Evolutionary conservation across 306 rosid species (phyloP), one percentile per base, ranked within the genome.

Genomic region (Citrullus colocynthis): DNA sequence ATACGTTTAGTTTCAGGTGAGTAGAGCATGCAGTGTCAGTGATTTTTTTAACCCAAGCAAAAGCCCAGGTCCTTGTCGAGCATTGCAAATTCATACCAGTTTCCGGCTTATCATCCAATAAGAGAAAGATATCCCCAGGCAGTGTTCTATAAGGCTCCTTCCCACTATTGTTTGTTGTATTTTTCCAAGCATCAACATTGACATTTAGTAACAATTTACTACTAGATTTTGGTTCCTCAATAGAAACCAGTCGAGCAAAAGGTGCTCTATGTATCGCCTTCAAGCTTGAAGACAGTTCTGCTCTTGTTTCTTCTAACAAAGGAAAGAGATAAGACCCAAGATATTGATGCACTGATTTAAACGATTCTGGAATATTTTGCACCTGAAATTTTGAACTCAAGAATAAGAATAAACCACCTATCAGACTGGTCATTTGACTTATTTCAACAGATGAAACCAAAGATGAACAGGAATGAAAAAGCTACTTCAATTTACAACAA

Each of bases 291-390:
- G 82, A 80, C 55, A 91, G 17, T 9, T 86, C 75, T 6, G 89
- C 85, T 73, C 93, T 70, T 36, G 87, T 86, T 80, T 89, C 96
- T 36, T 91, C 91, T 85, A 86, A 71, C 32, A 91, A 79, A 1
- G 93, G 91, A 80, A 86, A 84, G 76, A 76, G 52, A 78, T 79
- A 86, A 5, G 93, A 89, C 3, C 54, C 82, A 65, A 86, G 82
- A 76, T 89, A 89, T 14, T 86, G 83, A 3, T 55, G 36, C 48
- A 80, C 75, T 0, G 89, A 85, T 12, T n/a, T 11, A 66, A 89
- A 86, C 42, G 85, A 75, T 39, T 63, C 66, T 24, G 85, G 85
- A 80, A 86, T 84, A 32, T 67, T 15, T 76, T 79, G 56, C 6
- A 88, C 88, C 93, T 90, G 63, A 12, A 82, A 45, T 48, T 24